phyloP scores from a whole-genome alignment of 768 basidiomycete genomes.

The Strobilomyces dryophilus region DNA sequence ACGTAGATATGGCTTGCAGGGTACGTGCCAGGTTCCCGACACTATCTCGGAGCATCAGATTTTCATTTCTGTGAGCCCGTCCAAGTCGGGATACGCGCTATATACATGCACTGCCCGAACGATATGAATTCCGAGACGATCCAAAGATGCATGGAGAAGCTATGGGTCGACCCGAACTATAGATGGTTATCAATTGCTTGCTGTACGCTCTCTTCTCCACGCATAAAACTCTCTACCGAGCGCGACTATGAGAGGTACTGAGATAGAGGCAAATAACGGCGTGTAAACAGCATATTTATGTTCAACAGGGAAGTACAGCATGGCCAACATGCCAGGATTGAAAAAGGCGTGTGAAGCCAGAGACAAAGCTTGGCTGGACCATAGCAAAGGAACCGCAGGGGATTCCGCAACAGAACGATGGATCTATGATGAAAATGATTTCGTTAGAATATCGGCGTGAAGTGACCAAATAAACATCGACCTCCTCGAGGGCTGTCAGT shows the following conservation, averaged over 20 bases:
- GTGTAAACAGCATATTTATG: slow-evolving; percentile 98
- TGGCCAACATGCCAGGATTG: slow-evolving; percentile 92
- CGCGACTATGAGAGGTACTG: slow-evolving; percentile 77
- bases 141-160: no score
- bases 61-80: no score
- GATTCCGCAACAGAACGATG: slow-evolving; percentile 16
- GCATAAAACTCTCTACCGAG: slow-evolving; percentile 66
- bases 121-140: no score
- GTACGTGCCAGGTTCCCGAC: no score
- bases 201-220: slow-evolving; percentile 41
- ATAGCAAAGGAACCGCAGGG: slow-evolving; percentile 40
- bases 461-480: slow-evolving; percentile 31
- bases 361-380: slow-evolving; percentile 59
- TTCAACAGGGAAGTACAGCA: slow-evolving; percentile 96
- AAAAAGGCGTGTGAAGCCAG: slow-evolving; percentile 88
- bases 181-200: slow-evolving; percentile 12
- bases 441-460: slow-evolving; percentile 8
- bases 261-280: slow-evolving; percentile 87
- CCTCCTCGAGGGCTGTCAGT: slow-evolving; percentile 69
- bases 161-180: background rate
- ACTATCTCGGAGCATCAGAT: no score
- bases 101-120: no score
- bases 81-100: no score
- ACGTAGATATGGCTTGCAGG: no score
- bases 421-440: slow-evolving; percentile 16